Conservation (phyloP, 768 basidiomycete genomes). For the Russula emetica region DNA sequence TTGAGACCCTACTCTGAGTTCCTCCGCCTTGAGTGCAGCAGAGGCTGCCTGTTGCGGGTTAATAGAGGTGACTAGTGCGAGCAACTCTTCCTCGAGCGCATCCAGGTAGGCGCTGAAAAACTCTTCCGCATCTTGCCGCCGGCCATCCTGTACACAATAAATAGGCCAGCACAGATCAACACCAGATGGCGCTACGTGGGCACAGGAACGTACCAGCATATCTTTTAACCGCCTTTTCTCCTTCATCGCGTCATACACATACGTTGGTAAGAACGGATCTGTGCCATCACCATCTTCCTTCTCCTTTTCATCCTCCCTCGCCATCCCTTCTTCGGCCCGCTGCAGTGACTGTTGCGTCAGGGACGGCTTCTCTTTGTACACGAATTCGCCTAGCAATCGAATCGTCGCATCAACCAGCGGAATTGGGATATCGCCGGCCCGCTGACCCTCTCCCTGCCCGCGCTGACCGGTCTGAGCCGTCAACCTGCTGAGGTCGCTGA, state of each 20-base stretch:
- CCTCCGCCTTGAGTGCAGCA: slow-evolving; percentile 37
- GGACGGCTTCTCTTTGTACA: slow-evolving; percentile 32
- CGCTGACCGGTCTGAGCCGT: too few relatives aligned
- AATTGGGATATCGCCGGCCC: slow-evolving; percentile 34
- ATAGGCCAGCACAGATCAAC: slow-evolving; percentile 12
- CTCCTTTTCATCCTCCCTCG: slow-evolving; percentile 40
- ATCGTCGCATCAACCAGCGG: slow-evolving; percentile 66
- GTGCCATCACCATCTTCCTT: slow-evolving; percentile 47
- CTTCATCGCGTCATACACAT: slow-evolving; percentile 89
- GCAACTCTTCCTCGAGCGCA: slow-evolving; percentile 87
- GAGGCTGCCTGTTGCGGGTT: slow-evolving; percentile 38
- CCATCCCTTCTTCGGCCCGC: slow-evolving; percentile 33
- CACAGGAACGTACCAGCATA: slow-evolving; percentile 64
- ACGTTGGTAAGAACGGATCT: slow-evolving; percentile 77
- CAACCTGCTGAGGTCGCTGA: too few relatives aligned
- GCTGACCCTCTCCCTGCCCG: slow-evolving; percentile 33
- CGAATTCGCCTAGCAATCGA: slow-evolving; percentile 76
- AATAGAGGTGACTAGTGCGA: slow-evolving; percentile 54
- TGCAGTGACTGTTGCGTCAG: slow-evolving; percentile 19
- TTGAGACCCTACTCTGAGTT: slow-evolving; percentile 41
- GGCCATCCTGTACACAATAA: slow-evolving; percentile 58
- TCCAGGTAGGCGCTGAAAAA: slow-evolving; percentile 95
- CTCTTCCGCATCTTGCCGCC: slow-evolving; percentile 98
- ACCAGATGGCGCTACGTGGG: not conserved
- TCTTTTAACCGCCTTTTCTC: slow-evolving; percentile 88